Evolutionary conservation across 163 green algal species (phyloP).

Genomic region (Volvox carteri): DNA sequence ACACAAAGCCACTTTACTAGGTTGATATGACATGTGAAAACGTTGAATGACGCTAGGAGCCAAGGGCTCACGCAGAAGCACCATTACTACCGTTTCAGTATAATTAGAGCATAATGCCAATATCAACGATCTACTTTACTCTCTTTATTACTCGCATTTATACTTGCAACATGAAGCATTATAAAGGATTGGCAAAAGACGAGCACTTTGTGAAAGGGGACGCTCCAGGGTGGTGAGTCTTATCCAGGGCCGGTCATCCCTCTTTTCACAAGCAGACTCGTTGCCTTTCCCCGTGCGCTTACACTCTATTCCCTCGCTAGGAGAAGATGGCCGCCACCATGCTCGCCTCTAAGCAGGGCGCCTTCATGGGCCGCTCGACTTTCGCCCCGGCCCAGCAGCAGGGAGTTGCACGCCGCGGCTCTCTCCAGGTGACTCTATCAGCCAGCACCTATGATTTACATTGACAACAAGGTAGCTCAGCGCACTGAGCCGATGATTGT

Average conservation of each 20-base stretch:
- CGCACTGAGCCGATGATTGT: background rate
- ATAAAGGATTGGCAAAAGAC: no score
- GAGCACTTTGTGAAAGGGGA: no score
- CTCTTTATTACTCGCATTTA: no score
- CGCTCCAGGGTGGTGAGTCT: background rate
- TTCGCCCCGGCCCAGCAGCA: slow-evolving; percentile 50
- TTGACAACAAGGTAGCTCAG: no score
- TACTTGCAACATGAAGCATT: no score
- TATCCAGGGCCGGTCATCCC: background rate
- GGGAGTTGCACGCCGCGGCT: slow-evolving; percentile 52
- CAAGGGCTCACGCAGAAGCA: no score
- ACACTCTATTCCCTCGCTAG: background rate
- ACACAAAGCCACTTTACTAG: no score
- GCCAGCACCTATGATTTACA: background rate
- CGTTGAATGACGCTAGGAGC: no score
- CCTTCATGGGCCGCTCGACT: slow-evolving; percentile 56
- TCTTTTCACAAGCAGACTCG: background rate
- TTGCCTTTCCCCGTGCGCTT: slow-evolving; percentile 22
- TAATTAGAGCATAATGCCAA: no score
- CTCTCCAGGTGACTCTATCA: slow-evolving; percentile 55
- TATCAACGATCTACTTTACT: no score
- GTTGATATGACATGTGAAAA: no score
- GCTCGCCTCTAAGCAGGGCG: slow-evolving; percentile 50
- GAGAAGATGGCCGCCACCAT: slow-evolving; percentile 48
- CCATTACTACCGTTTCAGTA: no score